These are phyloP conservation scores for Myxozyma sirexii DNA, from an alignment of 805 yeast species.

Conservation along the genomic window DNA sequence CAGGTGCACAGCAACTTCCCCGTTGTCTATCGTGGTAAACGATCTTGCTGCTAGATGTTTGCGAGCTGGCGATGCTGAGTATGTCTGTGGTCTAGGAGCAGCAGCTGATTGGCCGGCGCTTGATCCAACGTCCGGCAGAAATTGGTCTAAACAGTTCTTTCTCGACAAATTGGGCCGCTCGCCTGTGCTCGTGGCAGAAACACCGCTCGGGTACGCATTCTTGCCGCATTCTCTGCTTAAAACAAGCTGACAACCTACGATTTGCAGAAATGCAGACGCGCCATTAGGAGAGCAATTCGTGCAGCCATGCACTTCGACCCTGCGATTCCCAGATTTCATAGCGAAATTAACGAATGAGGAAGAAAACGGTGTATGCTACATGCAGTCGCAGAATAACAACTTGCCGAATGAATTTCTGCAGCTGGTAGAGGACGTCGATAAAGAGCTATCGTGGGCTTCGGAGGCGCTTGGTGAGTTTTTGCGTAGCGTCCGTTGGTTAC, in stretches of 20 bases:
- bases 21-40: conserved; percentile 21
- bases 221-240: neutral
- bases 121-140: conserved; percentile 8
- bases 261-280: conserved; percentile 45
- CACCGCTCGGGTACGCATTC: conserved; percentile 27
- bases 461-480: conserved; percentile 26
- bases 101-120: conserved; percentile 32
- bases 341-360: conserved; percentile 25
- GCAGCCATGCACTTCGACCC: conserved; percentile 38
- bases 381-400: conserved; percentile 47
- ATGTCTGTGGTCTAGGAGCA: conserved; percentile 3
- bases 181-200: conserved; percentile 21
- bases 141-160: conserved; percentile 23
- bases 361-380: conserved; percentile 36
- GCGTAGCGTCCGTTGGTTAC: no score
- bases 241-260: neutral
- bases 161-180: conserved; percentile 6
- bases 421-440: conserved; percentile 32
- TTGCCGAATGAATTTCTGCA: conserved; percentile 37
- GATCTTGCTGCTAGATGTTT: neutral
- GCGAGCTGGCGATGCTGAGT: neutral
- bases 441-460: conserved; percentile 31
- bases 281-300: conserved; percentile 42
- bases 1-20: conserved; percentile 29
- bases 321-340: conserved; percentile 38